Evolutionary conservation across 345 rosid genomes (phyloP).

Genomic region (Raphanus raphanistrum): DNA sequence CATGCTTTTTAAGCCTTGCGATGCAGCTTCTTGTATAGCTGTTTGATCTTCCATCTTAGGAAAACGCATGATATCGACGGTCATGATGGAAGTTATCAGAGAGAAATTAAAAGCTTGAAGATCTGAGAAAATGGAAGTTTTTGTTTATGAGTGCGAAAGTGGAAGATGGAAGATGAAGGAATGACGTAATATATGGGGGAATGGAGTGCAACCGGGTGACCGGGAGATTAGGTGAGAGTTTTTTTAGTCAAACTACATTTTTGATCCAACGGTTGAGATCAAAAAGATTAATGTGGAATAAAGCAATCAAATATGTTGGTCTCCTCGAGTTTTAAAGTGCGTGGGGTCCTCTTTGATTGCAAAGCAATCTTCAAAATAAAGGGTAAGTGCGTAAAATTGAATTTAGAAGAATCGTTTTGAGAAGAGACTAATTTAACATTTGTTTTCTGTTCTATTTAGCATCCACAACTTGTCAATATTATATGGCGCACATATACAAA

Average conservation of each 20-base stretch:
- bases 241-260: slow-evolving; percentile 25
- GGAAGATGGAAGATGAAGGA: slow-evolving; percentile 14
- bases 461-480: no score
- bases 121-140: slow-evolving; percentile 5
- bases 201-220: slow-evolving; percentile 15
- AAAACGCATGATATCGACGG: slow-evolving; percentile 57
- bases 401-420: background rate
- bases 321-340: slow-evolving; percentile 13
- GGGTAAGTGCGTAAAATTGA: background rate
- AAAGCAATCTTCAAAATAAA: slow-evolving; percentile 20
- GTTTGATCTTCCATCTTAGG: slow-evolving; percentile 63
- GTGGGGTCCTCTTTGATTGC: slow-evolving; percentile 21
- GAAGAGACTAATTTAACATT: background rate
- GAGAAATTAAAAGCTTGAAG: background rate
- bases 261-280: slow-evolving; percentile 28
- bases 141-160: slow-evolving; percentile 3
- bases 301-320: slow-evolving; percentile 31
- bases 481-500: background rate
- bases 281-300: slow-evolving; percentile 19
- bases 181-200: slow-evolving; percentile 34
- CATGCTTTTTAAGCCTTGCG: slow-evolving; percentile 83
- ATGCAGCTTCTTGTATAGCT: slow-evolving; percentile 81
- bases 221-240: slow-evolving; percentile 15
- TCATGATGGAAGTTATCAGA: slow-evolving; percentile 41
- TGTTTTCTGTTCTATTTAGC: no score